Evolutionary conservation across 202 grass and related monocot genomes (phyloP).

Genomic region (Schoenoplectus triqueter): DNA sequence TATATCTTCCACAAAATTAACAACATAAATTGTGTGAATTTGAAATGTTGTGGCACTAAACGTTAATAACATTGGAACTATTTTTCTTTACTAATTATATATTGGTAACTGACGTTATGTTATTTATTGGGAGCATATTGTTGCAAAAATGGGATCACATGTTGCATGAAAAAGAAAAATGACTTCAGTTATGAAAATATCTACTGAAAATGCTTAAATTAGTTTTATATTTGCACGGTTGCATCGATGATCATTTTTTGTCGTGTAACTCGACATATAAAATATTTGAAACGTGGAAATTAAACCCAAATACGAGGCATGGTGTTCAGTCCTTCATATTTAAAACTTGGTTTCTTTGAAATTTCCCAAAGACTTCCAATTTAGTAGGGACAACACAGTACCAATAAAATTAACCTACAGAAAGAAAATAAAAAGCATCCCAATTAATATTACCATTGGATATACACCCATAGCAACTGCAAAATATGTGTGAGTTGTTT

Average conservation of each 20-base stretch:
- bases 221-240: not conserved
- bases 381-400: not conserved
- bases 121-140: not conserved
- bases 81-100: not conserved
- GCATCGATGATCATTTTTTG: not conserved
- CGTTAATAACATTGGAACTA: too few relatives aligned
- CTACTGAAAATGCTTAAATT: not conserved
- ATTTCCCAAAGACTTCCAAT: conserved; percentile 22
- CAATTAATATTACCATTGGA: too few relatives aligned
- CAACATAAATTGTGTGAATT: too few relatives aligned
- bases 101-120: not conserved
- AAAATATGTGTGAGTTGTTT: not conserved
- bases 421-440: not conserved
- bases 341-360: not conserved
- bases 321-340: conserved; percentile 22
- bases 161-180: not conserved
- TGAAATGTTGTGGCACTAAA: too few relatives aligned
- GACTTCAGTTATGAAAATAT: not conserved
- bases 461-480: too few relatives aligned
- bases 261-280: not conserved
- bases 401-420: not conserved
- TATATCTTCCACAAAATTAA: too few relatives aligned
- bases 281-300: conserved; percentile 18
- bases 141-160: not conserved
- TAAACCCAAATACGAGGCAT: not conserved